Base-by-base conservation (phyloP, 2,329 filamentous ascomycete species). In the Colletotrichum tofieldiae region DNA sequence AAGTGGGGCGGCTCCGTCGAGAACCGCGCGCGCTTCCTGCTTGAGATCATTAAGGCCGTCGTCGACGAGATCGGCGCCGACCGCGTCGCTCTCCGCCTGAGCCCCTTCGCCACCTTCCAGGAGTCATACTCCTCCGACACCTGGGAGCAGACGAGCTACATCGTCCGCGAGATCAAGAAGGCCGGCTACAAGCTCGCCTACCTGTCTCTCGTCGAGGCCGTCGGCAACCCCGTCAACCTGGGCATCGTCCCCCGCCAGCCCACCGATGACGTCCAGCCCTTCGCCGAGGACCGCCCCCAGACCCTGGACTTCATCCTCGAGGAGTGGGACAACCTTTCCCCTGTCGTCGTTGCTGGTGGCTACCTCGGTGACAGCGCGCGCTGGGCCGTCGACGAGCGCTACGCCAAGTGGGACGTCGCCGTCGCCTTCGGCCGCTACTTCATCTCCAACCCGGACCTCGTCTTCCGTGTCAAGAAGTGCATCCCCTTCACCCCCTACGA, bases 1-100 rank as follows among this genome's bases (percentile, higher is more conserved):
- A 75, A 82, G 52, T 90, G 89, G 35, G 88, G 88, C 3, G 88
- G 88, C 0, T 84, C 80, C 29, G 79, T 89, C 11, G 84, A 87
- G 67, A 90, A 90, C 71, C 81, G 89, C 3, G 85, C 85, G n/a
- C 83, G 87, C 2, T 79, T 91, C 29, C 78, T 86, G n/a, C 63
- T 84, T n/a, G 87, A 91, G 55, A 81, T 90, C 26, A 77, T 86
- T 2, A 77, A 84, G 52, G 80, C 81, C 5, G 75, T 85, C 0
- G 79, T 81, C 2, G 76, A 78, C 0, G 83, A 82, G 20, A 79
- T 82, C 29, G 63, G 67, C 43, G 82, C 83, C 1, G 71, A 75
- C 23, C 77, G 75, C 5, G 84, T 83, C 78, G 83, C 83, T 18
- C 75, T 86, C 5, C 77, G 84, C 39, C 76, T 85, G 2, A 65